Base-by-base conservation (phyloP, 257 asterid species). In the Capsicum pubescens region DNA sequence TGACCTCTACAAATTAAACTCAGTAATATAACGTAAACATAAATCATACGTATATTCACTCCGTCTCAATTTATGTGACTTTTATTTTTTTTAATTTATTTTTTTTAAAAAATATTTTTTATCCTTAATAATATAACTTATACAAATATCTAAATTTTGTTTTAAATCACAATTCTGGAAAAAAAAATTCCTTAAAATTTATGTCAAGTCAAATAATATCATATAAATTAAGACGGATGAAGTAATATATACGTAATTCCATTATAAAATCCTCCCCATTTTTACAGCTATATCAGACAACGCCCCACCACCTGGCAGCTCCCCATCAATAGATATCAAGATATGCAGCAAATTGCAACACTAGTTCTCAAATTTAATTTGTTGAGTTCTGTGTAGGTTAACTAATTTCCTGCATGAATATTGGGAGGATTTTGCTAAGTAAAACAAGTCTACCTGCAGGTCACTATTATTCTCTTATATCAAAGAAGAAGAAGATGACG, bases 1-100 rank as follows among this genome's bases (percentile, higher is more conserved):
- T 70, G 87, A 85, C 87, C 80, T 76, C 84, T 81, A 57, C 21
- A 48, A 56, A 26, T 26, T 26, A 26, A 26, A 71, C 84, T 8
- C 36, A 59, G 39, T 81, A 11, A 26, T 26, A 19, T 52, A 26
- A 64, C 70, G 70, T 44, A 26, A 26, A 26, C 11, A 2, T 2
- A 64, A 26, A 64, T 64, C 56, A 52, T 52, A 26, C 32, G 32
- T 26, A 26, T 26, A 26, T 26, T 26, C 32, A 26, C 32, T 26
- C 32, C 32, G 1, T 26, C 1, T 26, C 32, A 26, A 26, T 26
- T 26, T 26, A 26, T 26, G 32, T 26, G 32, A 26, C 32, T 26
- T 26, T 26, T 26, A 26, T 26, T 26, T 1, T 26, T 26, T 26
- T 26, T 26, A 26, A 26, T 26, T 7, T 7, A 2, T n/a, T n/a